Conservation (phyloP, 495 filamentous ascomycete species). For the Neurospora sp. region DNA sequence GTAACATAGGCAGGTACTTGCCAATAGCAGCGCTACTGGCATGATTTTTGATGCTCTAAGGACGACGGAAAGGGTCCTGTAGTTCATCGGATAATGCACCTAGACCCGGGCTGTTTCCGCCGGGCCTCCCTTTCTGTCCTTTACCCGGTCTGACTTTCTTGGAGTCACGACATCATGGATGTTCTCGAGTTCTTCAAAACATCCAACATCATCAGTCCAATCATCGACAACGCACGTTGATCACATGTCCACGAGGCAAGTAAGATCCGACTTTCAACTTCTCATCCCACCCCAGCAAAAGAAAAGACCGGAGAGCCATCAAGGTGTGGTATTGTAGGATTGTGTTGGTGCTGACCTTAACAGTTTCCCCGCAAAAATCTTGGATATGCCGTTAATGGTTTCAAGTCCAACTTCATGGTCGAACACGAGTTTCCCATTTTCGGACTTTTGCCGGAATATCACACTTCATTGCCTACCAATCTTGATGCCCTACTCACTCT, state of each 20-base stretch:
- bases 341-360: background rate
- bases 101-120: background rate
- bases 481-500: background rate
- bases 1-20: background rate
- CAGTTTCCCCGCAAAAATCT: background rate
- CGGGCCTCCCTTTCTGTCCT: background rate
- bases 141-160: background rate
- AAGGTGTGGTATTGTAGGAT: background rate
- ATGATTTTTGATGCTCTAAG: background rate
- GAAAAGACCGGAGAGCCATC: background rate
- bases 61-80: background rate
- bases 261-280: background rate
- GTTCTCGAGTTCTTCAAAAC: background rate
- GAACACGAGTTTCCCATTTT: background rate
- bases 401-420: background rate
- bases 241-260: background rate
- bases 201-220: background rate
- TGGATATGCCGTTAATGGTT: background rate
- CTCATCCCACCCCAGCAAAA: background rate
- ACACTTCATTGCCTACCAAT: background rate
- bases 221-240: background rate
- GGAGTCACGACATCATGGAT: background rate
- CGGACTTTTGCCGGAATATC: background rate
- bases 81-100: constrained; percentile 22
- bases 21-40: background rate